Conservation (phyloP, 352 stramenopile genomes). For the Globisporangium solare region DNA sequence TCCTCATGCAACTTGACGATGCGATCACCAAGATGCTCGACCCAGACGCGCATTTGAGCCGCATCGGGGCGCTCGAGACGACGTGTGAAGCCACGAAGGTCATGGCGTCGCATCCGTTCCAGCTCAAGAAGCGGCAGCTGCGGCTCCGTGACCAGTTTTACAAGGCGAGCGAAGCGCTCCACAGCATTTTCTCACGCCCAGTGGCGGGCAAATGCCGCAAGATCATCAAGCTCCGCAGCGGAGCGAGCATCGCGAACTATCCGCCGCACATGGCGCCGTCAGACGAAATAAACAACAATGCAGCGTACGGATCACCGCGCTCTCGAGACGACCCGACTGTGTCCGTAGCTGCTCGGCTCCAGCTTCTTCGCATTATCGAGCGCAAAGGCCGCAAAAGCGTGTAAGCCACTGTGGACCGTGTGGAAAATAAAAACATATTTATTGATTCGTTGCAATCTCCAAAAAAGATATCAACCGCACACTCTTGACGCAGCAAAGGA, state of each 20-base stretch:
- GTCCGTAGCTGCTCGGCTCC: conserved; percentile 20
- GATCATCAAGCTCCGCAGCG: conserved; percentile 47
- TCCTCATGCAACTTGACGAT: conserved; percentile 36
- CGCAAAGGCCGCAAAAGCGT: conserved; percentile 4
- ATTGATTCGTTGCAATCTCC: neutral
- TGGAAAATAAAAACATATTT: conserved; percentile 1
- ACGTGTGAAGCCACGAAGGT: conserved; percentile 47
- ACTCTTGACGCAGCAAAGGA: too few species aligned
- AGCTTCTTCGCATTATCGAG: conserved; percentile 26
- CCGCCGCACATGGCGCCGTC: conserved; percentile 13
- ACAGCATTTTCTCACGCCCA: conserved; percentile 50
- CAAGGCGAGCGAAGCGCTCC: conserved; percentile 51
- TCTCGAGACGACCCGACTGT: neutral
- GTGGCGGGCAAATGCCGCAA: conserved; percentile 40
- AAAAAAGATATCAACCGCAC: neutral
- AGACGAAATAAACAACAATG: neutral
- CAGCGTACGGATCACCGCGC: neutral
- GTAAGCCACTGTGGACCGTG: neutral
- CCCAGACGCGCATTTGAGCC: conserved; percentile 45
- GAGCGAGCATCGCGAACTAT: conserved; percentile 43
- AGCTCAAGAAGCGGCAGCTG: conserved; percentile 32
- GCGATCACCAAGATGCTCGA: conserved; percentile 47
- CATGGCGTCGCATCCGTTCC: conserved; percentile 35
- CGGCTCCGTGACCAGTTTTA: conserved; percentile 56
- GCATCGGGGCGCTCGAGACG: conserved; percentile 52